Percentiles rank a stretch among this genome's conserved stretches.
Evolutionary conservation across 169 alveolate genomes (phyloP).

Genomic region (Babesia divergens): DNA sequence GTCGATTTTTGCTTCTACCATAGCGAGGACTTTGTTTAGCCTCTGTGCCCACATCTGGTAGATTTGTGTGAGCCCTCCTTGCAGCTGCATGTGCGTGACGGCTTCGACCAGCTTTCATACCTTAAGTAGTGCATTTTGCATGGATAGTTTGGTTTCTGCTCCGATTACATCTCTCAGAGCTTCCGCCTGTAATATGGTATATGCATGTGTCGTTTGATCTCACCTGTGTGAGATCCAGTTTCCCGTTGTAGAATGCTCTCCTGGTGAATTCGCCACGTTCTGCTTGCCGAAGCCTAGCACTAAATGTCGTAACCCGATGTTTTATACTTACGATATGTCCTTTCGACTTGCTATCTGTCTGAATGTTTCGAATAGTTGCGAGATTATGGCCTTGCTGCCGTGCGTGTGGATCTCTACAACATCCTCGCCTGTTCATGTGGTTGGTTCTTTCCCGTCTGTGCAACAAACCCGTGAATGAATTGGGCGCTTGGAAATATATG

Average conservation of each 20-base stretch:
- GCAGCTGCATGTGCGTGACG: neutral
- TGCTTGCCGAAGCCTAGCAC: slow-evolving; percentile 61
- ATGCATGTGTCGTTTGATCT: neutral
- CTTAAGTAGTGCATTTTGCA: slow-evolving; percentile 44
- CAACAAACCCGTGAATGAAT: slow-evolving; percentile 66
- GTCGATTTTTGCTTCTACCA: slow-evolving; percentile 55
- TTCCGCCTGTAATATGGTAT: slow-evolving; percentile 30
- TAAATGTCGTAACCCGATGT: neutral
- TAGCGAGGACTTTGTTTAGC: slow-evolving; percentile 18
- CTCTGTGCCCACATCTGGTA: slow-evolving; percentile 44
- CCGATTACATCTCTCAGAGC: slow-evolving; percentile 55
- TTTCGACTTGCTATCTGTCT: slow-evolving; percentile 23
- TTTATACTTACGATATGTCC: slow-evolving; percentile 8
- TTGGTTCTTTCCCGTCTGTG: neutral
- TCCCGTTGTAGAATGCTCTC: slow-evolving; percentile 69
- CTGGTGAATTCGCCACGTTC: slow-evolving; percentile 74
- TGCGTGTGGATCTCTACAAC: slow-evolving; percentile 75
- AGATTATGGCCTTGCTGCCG: slow-evolving; percentile 67
- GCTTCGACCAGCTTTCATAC: neutral
- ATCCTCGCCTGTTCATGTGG: slow-evolving; percentile 67
- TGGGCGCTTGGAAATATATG: slow-evolving; percentile 60
- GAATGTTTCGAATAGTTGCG: slow-evolving; percentile 55
- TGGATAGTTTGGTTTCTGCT: slow-evolving; percentile 19
- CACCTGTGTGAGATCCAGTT: slow-evolving; percentile 67
- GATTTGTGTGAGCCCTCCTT: slow-evolving; percentile 11